Conservation (phyloP, 768 basidiomycete species). For the Collybiopsis luxurians region DNA sequence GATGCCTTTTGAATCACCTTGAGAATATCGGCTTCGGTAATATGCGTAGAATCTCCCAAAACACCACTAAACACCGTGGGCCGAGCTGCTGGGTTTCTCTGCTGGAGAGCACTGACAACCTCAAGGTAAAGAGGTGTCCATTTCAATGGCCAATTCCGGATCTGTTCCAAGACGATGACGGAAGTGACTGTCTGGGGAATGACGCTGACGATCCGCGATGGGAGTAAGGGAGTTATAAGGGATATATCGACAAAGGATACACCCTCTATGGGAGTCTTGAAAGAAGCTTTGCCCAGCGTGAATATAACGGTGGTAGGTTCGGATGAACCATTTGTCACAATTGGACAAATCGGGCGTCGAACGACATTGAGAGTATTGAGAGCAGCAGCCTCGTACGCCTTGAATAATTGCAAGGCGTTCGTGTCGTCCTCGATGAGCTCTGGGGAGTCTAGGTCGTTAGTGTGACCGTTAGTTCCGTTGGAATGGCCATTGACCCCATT, state of each 20-base stretch:
- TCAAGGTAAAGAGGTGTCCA: constrained; percentile 90
- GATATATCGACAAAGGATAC: constrained; percentile 63
- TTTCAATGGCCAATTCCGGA: constrained; percentile 71
- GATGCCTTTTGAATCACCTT: constrained; percentile 47
- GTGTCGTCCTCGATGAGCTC: constrained; percentile 16
- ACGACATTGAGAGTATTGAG: constrained; percentile 61
- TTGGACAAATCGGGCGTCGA: constrained; percentile 58
- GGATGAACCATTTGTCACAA: constrained; percentile 47
- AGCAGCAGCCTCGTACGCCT: constrained; percentile 66
- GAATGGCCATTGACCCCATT: neutral
- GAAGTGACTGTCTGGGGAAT: constrained; percentile 64
- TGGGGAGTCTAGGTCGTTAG: constrained; percentile 6
- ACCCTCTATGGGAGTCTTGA: constrained; percentile 47
- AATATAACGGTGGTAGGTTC: constrained; percentile 70
- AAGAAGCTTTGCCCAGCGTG: constrained; percentile 54
- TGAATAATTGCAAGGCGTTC: constrained; percentile 32
- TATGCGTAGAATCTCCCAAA: constrained; percentile 47
- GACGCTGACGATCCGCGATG: constrained; percentile 49
- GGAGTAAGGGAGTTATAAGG: constrained; percentile 70
- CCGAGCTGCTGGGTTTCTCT: constrained; percentile 43
- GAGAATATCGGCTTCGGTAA: constrained; percentile 43
- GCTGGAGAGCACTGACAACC: constrained; percentile 68
- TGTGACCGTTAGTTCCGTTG: constrained; percentile 26
- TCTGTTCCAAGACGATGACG: constrained; percentile 82
- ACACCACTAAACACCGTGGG: constrained; percentile 61